These are phyloP conservation scores for Allium fistulosum DNA, from an alignment of 106 monocot species.

Conservation along the genomic window DNA sequence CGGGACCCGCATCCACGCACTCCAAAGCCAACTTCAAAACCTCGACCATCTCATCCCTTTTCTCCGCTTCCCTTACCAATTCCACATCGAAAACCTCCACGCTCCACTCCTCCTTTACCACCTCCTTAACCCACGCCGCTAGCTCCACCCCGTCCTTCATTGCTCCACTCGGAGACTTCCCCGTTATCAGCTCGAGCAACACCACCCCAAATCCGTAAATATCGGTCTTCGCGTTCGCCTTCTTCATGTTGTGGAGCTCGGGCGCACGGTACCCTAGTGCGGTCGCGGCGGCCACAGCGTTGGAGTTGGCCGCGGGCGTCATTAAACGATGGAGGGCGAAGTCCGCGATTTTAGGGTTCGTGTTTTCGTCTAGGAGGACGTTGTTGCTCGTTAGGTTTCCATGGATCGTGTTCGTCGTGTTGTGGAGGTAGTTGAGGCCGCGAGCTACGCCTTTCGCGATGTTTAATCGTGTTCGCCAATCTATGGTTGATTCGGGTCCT, in stretches of 20 bases:
- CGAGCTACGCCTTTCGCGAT: conserved; percentile 52
- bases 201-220: conserved; percentile 82
- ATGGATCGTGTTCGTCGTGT: conserved; percentile 46
- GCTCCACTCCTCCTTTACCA: conserved; percentile 92
- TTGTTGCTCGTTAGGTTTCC: conserved; percentile 79
- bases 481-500: conserved; percentile 43
- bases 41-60: conserved; percentile 61
- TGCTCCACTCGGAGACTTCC: conserved; percentile 70
- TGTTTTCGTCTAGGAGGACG: conserved; percentile 48
- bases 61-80: conserved; percentile 48
- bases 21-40: conserved; percentile 83
- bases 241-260: conserved; percentile 78
- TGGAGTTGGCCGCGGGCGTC: conserved; percentile 62
- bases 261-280: conserved; percentile 85
- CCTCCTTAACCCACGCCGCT: conserved; percentile 86
- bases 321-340: conserved; percentile 64
- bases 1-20: conserved; percentile 66
- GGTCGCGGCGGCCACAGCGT: conserved; percentile 42
- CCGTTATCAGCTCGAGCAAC: conserved; percentile 81
- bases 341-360: conserved; percentile 50
- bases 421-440: conserved; percentile 58
- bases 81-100: conserved; percentile 88
- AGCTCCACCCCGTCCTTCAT: conserved; percentile 70
- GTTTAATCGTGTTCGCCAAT: conserved; percentile 63
- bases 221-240: conserved; percentile 65